A percentile compares a stretch with the other conserved stretches of the same genome.
Conservation (phyloP, 371 early-diverging fungal species). For the Mucor plumbeus region DNA sequence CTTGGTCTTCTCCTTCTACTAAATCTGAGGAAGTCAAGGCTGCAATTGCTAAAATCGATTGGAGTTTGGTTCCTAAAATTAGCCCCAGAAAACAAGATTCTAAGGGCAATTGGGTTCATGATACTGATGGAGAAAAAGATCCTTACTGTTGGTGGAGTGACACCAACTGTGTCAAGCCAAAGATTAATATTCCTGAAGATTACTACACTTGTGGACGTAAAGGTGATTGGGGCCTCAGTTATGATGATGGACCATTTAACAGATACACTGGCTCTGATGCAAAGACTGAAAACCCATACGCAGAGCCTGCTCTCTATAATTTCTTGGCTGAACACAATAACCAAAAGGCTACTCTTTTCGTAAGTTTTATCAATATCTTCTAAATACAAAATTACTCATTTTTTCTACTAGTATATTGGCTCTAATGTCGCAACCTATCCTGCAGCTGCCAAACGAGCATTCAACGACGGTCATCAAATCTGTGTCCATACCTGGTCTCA, state of each 20-base stretch:
- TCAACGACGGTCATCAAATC: constrained; percentile 36
- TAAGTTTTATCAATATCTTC: constrained; percentile 21
- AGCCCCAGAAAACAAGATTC: constrained; percentile 27
- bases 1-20: constrained; percentile 39
- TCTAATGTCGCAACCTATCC: constrained; percentile 32
- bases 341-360: constrained; percentile 38
- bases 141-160: constrained; percentile 39
- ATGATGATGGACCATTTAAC: constrained; percentile 44
- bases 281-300: constrained; percentile 38
- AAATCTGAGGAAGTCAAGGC: constrained; percentile 38
- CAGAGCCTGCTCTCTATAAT: constrained; percentile 11
- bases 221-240: constrained; percentile 40
- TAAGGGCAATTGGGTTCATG: constrained; percentile 23
- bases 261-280: constrained; percentile 9
- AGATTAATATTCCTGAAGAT: constrained; percentile 31
- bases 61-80: constrained; percentile 45
- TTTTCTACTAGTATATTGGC: constrained; percentile 25
- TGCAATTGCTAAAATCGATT: constrained; percentile 43
- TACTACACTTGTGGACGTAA: constrained; percentile 22
- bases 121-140: constrained; percentile 30
- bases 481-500: constrained; percentile 64
- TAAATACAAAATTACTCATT: background rate
- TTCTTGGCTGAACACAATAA: constrained; percentile 33
- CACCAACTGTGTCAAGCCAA: constrained; percentile 31
- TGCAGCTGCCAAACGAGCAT: constrained; percentile 34